Evolutionary conservation across 2,329 filamentous ascomycete species (phyloP).

Genomic region (Fusarium brachygibbosum): DNA sequence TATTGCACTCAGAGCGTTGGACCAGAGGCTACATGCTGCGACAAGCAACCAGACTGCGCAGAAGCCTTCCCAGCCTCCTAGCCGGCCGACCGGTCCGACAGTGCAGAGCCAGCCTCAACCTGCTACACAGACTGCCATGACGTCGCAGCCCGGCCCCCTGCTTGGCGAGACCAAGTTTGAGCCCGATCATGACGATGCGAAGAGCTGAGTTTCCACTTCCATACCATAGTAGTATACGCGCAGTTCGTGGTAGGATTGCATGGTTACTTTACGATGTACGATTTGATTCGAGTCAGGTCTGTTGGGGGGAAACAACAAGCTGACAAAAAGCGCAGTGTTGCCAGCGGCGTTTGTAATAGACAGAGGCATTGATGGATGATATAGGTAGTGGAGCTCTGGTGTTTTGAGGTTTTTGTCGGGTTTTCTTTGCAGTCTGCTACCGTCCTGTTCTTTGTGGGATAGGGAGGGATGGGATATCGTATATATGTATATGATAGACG

Average conservation of each 20-base stretch:
- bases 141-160: conserved; percentile 66
- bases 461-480: not conserved
- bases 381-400: conserved; percentile 39
- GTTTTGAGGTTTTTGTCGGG: conserved; percentile 29
- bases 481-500: conserved; percentile 12
- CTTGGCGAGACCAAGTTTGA: conserved; percentile 79
- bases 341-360: conserved; percentile 39
- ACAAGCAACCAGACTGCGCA: conserved; percentile 63
- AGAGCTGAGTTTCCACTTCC: conserved; percentile 43
- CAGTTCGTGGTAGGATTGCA: not conserved
- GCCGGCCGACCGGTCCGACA: conserved; percentile 64
- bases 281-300: conserved; percentile 11
- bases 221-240: not conserved
- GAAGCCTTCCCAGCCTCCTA: conserved; percentile 53
- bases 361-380: conserved; percentile 15
- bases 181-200: conserved; percentile 69
- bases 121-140: conserved; percentile 70
- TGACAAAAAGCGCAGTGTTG: conserved; percentile 12
- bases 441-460: not conserved
- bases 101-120: conserved; percentile 69
- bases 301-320: conserved; percentile 10
- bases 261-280: conserved; percentile 37
- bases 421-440: conserved; percentile 23
- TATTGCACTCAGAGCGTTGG: conserved; percentile 89
- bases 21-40: conserved; percentile 91